These are phyloP conservation scores for Pyrus hybrid DNA, from an alignment of 331 rosid genomes.

Conservation along the genomic window DNA sequence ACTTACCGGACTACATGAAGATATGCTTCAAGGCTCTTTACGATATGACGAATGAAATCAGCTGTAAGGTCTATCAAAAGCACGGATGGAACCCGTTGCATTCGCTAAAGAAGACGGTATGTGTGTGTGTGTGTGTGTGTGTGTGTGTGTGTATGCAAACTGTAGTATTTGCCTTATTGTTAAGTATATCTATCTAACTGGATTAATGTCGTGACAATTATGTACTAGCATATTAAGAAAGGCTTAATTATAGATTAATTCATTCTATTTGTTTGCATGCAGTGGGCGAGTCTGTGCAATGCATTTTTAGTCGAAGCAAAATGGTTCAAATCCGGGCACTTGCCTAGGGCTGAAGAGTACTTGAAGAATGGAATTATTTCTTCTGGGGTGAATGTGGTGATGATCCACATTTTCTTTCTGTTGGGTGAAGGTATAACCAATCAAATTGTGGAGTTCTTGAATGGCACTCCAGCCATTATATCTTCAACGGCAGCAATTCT, in stretches of 20 bases:
- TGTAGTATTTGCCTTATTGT: not conserved
- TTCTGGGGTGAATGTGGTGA: slow-evolving; percentile 39
- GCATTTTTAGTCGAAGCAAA: slow-evolving; percentile 52
- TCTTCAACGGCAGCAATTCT: slow-evolving; percentile 35
- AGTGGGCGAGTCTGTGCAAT: slow-evolving; percentile 43
- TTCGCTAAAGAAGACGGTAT: slow-evolving; percentile 34
- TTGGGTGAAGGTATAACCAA: slow-evolving; percentile 26
- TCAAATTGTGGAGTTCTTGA: slow-evolving; percentile 16
- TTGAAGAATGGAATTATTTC: slow-evolving; percentile 38
- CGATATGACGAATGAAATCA: slow-evolving; percentile 39
- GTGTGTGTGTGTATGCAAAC: not conserved
- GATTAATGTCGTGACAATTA: too few relatives aligned
- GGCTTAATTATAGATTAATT: not conserved
- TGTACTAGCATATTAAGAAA: not conserved
- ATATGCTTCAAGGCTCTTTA: slow-evolving; percentile 30
- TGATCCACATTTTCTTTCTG: slow-evolving; percentile 35
- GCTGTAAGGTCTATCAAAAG: slow-evolving; percentile 17
- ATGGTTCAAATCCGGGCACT: slow-evolving; percentile 35
- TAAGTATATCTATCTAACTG: not conserved
- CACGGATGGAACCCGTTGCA: slow-evolving; percentile 45
- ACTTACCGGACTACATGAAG: slow-evolving; percentile 46
- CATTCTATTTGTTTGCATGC: not conserved
- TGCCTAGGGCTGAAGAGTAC: slow-evolving; percentile 44
- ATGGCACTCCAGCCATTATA: slow-evolving; percentile 22
- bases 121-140: too few relatives aligned